Base-by-base conservation (phyloP, 352 stramenopile species). In the Phytophthora pinifolia region DNA sequence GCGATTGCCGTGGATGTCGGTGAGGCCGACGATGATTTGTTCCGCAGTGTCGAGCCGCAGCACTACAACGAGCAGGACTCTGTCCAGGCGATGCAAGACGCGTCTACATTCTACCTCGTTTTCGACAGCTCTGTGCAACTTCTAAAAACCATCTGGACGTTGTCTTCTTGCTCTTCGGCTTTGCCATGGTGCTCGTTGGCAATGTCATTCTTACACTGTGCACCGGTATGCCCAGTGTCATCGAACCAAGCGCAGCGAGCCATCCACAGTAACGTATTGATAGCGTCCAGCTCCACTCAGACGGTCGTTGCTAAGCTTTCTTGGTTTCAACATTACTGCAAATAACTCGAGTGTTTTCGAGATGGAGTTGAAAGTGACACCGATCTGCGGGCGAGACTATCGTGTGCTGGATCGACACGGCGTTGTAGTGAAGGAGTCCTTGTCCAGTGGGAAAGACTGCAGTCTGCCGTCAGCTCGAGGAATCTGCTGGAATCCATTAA, bases 401-500 rank as follows among this genome's bases (percentile, higher is more conserved):
- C 18, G 36, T 9, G 15, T 43, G 1, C 20, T 68, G 1, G 59
- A 70, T n/a, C 10, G 29, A 9, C 29, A 33, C 4, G 22, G 46
- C 25, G 9, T 4, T 14, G 30, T 66, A 6, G 53, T 70, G 42
- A 62, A 35, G 29, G 44, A 62, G 10, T 34, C 51, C 29, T 56
- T 64, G 38, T 37, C 43, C 18, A 43, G n/a, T 51, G 30, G 6
- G 15, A 45, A 17, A 10, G 43, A 17, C 32, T 47, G 29, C 15
- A 42, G 18, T 48, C 57, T 42, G 10, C 67, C 62, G 2, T 50
- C 47, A 3, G 65, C 45, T 42, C 74, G 68, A 31, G 74, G 74
- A 34, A 67, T 65, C 33, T 83, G 72, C 49, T 86, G 73, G 64
- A 84, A 83, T 22, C 50, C 70, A 2, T 43, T 86, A n/a, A 82